These are phyloP conservation scores for Fragaria vesca DNA, from an alignment of 306 rosid species.

Conservation along the genomic window DNA sequence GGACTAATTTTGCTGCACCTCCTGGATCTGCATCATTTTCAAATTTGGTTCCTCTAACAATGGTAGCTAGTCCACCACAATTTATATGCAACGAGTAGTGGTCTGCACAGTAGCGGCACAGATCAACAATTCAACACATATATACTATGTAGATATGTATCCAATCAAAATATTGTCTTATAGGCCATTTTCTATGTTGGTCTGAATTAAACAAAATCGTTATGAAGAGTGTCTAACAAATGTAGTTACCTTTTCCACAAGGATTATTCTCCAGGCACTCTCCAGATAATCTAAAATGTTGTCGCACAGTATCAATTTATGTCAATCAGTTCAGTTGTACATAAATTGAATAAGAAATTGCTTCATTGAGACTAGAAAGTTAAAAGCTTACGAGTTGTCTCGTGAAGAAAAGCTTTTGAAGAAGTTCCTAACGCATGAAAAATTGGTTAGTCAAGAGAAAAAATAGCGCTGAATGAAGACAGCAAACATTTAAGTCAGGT, in stretches of 20 bases:
- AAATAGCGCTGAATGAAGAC: background rate
- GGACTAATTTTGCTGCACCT: background rate
- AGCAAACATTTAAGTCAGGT: background rate
- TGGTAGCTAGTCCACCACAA: constrained; percentile 3
- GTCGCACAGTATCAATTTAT: background rate
- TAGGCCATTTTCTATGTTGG: background rate
- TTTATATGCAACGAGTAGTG: background rate
- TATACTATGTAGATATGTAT: background rate
- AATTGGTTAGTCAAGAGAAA: background rate
- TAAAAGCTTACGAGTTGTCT: constrained; percentile 18
- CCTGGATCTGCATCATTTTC: background rate
- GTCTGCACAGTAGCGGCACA: background rate
- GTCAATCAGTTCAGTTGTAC: background rate
- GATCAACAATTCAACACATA: background rate
- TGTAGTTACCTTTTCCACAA: constrained; percentile 22
- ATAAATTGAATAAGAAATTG: background rate
- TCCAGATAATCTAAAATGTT: constrained; percentile 5
- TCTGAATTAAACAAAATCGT: background rate
- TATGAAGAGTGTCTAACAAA: background rate
- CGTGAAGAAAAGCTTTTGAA: constrained; percentile 1
- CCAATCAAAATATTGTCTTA: background rate
- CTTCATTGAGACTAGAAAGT: background rate
- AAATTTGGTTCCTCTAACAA: background rate
- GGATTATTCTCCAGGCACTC: background rate
- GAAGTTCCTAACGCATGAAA: constrained; percentile 17